Evolutionary conservation across 2,329 filamentous ascomycete species (phyloP).

Genomic region (Aureobasidium sp.): DNA sequence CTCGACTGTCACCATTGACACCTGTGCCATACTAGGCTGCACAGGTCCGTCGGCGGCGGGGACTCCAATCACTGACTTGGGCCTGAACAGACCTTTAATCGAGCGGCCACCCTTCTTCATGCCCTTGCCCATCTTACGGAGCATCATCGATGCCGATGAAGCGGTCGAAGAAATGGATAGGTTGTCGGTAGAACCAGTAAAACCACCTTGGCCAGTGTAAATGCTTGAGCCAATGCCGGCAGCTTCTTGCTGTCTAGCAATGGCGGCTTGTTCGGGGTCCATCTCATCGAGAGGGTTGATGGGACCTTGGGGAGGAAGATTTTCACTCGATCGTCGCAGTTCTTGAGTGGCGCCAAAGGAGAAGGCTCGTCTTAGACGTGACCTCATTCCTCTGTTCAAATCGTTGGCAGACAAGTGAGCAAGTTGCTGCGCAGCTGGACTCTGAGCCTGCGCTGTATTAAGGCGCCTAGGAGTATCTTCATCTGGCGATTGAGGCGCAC

Average conservation of each 20-base stretch:
- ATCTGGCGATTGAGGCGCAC: conserved; percentile 5
- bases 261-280: conserved; percentile 83
- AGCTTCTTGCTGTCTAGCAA: conserved; percentile 87
- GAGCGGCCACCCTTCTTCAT: conserved; percentile 91
- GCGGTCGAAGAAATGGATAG: conserved; percentile 85
- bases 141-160: conserved; percentile 85
- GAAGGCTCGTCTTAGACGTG: conserved; percentile 79
- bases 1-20: conserved; percentile 94
- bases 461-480: conserved; percentile 10
- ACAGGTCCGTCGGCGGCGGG: conserved; percentile 62
- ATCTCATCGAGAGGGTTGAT: conserved; percentile 27
- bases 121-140: conserved; percentile 98
- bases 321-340: conserved; percentile 66
- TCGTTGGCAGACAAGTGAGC: conserved; percentile 82
- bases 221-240: conserved; percentile 88
- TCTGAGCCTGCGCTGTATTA: conserved; percentile 35
- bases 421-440: conserved; percentile 75
- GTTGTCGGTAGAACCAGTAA: conserved; percentile 89
- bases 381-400: conserved; percentile 72
- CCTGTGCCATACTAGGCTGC: conserved; percentile 64
- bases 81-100: conserved; percentile 87
- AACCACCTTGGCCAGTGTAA: conserved; percentile 79
- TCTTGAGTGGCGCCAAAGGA: conserved; percentile 96
- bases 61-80: conserved; percentile 81
- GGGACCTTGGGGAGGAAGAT: conserved; percentile 28